Percentiles rank a stretch among this genome's conserved stretches.
Evolutionary conservation across 2,329 filamentous ascomycete species (phyloP).

Genomic region (Ceratocystis papillata): DNA sequence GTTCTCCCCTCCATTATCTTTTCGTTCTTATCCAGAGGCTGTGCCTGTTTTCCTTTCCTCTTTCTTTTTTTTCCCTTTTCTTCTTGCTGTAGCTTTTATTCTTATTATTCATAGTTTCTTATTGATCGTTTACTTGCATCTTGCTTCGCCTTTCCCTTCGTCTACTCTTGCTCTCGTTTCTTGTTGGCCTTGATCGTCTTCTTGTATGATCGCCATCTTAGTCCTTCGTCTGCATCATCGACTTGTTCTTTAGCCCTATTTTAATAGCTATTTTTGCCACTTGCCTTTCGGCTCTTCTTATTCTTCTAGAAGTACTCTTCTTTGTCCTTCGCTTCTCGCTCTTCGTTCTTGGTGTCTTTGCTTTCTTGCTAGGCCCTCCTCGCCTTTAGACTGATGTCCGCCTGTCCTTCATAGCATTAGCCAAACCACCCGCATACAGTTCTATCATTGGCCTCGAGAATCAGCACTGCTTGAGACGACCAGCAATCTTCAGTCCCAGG

Average conservation of each 20-base stretch:
- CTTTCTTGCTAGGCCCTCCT: conserved; percentile 1
- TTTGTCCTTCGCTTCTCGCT: conserved; percentile 3
- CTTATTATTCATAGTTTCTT: not conserved
- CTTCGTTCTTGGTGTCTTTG: not conserved
- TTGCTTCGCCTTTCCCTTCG: not conserved
- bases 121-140: not conserved
- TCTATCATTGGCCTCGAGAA: not conserved
- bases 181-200: conserved; percentile 6
- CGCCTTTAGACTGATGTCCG: conserved; percentile 1
- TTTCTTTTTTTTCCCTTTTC: conserved; percentile 8
- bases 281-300: conserved; percentile 2
- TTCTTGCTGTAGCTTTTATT: conserved; percentile 6
- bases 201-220: conserved; percentile 1
- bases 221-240: not conserved
- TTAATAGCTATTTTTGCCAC: not conserved
- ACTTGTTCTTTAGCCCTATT: not conserved
- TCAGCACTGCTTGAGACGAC: not conserved
- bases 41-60: not conserved
- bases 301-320: conserved; percentile 11
- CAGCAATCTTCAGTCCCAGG: not conserved
- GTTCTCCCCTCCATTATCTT: not conserved
- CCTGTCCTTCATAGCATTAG: not conserved
- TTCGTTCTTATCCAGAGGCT: conserved; percentile 4
- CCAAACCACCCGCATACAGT: not conserved
- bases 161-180: conserved; percentile 1